phyloP scores from a whole-genome alignment of 2,329 filamentous ascomycete genomes.

The Cytospora chrysosperma region DNA sequence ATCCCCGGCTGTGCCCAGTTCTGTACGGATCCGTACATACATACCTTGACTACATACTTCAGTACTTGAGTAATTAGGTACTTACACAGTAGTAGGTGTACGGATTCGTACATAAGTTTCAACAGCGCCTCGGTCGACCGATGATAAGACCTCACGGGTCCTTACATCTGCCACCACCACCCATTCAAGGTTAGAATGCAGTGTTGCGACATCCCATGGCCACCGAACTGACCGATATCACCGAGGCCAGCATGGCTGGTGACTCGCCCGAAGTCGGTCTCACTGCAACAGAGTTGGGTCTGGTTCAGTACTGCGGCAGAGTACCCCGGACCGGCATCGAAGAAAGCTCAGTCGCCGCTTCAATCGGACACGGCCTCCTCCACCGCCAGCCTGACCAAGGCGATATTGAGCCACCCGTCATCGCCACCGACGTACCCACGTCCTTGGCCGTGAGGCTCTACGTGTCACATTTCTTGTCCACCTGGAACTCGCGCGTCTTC shows the following conservation, averaged over 20 bases:
- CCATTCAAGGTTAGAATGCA: neutral
- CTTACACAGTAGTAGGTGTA: no score
- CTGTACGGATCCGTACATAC: neutral
- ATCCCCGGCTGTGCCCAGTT: no score
- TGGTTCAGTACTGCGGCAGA: neutral
- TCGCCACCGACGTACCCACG: slow-evolving; percentile 1
- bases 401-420: neutral
- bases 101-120: no score
- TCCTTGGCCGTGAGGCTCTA: slow-evolving; percentile 44
- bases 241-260: neutral
- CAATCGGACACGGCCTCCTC: neutral
- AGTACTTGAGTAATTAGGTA: no score
- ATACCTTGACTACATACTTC: no score
- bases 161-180: neutral
- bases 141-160: neutral
- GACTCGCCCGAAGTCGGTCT: neutral
- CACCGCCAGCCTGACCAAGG: neutral
- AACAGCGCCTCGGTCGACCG: neutral
- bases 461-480: slow-evolving; percentile 59
- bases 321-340: neutral
- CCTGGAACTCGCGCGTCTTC: slow-evolving; percentile 64
- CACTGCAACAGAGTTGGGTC: neutral
- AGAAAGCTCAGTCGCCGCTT: neutral
- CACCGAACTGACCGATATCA: neutral
- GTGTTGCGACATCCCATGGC: neutral